Evolutionary conservation across 345 rosid genomes (phyloP).

Genomic region (Clarkia xantiana): DNA sequence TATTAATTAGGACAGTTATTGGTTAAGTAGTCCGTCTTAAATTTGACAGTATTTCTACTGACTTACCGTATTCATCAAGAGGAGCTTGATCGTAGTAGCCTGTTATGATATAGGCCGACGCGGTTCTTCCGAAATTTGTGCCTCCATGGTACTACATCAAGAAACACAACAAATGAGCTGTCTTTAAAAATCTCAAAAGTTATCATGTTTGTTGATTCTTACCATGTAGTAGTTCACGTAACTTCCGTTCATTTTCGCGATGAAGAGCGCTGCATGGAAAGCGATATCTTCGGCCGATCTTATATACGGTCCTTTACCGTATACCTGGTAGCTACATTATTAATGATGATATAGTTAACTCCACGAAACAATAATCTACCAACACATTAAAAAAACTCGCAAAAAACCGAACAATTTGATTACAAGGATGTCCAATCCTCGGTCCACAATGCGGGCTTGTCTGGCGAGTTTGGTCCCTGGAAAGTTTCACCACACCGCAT

Average conservation of each 20-base stretch:
- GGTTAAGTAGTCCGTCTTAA: no score
- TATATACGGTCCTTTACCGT: conserved; percentile 42
- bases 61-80: conserved; percentile 76
- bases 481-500: conserved; percentile 82
- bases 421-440: conserved; percentile 92
- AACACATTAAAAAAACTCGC: no score
- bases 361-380: not conserved
- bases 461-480: conserved; percentile 67
- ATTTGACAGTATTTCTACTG: no score
- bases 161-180: not conserved
- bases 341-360: not conserved
- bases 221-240: conserved; percentile 88
- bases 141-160: conserved; percentile 73
- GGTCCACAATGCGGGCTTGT: conserved; percentile 80
- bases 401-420: no score
- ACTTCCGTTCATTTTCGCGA: conserved; percentile 68
- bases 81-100: conserved; percentile 89
- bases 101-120: conserved; percentile 50
- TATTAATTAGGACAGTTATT: no score
- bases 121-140: conserved; percentile 79
- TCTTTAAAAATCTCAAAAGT: no score
- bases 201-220: conserved; percentile 3
- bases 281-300: conserved; percentile 79
- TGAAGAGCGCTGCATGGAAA: conserved; percentile 55
- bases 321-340: conserved; percentile 52